Percentiles rank a stretch among this genome's conserved stretches.
These are phyloP conservation scores for Trichocladium antarcticum DNA, from an alignment of 495 filamentous ascomycete species.

Conservation along the genomic window DNA sequence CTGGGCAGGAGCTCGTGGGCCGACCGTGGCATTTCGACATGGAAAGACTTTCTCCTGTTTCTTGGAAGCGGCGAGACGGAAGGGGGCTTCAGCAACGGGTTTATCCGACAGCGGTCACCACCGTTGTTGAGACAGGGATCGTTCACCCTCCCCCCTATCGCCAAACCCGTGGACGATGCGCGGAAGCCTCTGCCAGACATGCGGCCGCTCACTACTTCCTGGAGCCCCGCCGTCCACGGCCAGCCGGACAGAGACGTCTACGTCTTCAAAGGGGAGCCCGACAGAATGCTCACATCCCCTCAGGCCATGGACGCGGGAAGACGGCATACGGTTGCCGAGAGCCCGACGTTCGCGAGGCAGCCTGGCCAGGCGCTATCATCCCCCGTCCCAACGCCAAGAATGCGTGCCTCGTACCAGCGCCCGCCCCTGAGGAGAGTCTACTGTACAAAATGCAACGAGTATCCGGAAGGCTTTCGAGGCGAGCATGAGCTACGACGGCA, in stretches of 20 bases:
- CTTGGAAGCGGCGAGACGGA: constrained; percentile 36
- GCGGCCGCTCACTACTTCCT: constrained; percentile 31
- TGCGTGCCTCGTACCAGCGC: constrained; percentile 60
- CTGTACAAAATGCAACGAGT: constrained; percentile 66
- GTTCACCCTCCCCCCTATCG: constrained; percentile 25
- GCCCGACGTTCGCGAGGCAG: constrained; percentile 32
- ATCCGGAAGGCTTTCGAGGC: constrained; percentile 83
- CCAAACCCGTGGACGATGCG: constrained; percentile 23
- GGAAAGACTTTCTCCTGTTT: constrained; percentile 34
- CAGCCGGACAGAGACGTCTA: constrained; percentile 23
- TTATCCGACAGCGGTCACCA: constrained; percentile 36
- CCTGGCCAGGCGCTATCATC: constrained; percentile 31
- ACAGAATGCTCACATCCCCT: constrained; percentile 23
- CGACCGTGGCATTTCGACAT: constrained; percentile 32
- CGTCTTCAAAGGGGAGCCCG: constrained; percentile 26
- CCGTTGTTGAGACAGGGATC: constrained; percentile 19
- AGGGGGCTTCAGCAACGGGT: constrained; percentile 33
- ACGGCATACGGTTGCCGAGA: constrained; percentile 40
- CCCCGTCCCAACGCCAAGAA: constrained; percentile 41
- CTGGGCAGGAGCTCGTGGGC: constrained; percentile 35
- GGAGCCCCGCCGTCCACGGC: constrained; percentile 15
- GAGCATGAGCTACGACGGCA: constrained; percentile 89
- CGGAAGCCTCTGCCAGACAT: constrained; percentile 36
- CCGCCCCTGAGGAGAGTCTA: constrained; percentile 66
- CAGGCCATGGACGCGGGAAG: constrained; percentile 28